phyloP scores from a whole-genome alignment of 139 green algal species.

The Marvania coccoides region DNA sequence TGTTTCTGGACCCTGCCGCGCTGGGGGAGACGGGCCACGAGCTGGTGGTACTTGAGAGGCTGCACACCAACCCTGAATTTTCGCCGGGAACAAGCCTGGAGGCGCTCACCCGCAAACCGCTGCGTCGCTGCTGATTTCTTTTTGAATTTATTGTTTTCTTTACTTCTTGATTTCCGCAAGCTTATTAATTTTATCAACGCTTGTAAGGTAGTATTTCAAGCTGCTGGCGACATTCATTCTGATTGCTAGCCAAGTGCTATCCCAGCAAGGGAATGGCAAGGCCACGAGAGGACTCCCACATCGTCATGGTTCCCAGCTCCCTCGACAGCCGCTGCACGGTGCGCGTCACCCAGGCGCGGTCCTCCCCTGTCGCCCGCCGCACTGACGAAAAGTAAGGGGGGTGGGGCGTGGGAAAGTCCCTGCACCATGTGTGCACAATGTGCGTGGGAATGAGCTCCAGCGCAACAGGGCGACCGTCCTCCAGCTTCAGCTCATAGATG shows the following conservation, averaged over 20 bases:
- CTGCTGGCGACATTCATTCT: background rate
- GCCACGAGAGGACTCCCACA: background rate
- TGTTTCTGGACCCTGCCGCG: conserved; percentile 56
- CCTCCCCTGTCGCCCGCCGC: background rate
- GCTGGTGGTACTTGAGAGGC: conserved; percentile 48
- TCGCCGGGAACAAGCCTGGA: conserved; percentile 40
- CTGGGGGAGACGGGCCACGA: conserved; percentile 47
- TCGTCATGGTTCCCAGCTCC: background rate
- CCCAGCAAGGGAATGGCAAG: background rate
- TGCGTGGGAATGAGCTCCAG: conserved; percentile 10
- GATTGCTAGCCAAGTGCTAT: background rate
- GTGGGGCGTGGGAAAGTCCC: background rate
- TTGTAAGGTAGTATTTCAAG: background rate
- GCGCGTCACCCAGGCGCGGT: background rate
- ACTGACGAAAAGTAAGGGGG: conserved; percentile 3
- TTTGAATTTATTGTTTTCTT: background rate
- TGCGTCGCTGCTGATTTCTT: conserved; percentile 6
- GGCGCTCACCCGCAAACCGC: conserved; percentile 31
- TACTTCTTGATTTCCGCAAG: background rate
- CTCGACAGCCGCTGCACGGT: background rate
- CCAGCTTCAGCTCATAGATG: conserved; percentile 14
- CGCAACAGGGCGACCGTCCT: background rate
- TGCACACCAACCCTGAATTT: conserved; percentile 41
- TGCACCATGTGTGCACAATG: conserved; percentile 4
- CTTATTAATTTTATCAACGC: background rate